Evolutionary conservation across 1,284 basidiomycete genomes (phyloP).

Genomic region (Microbotryum intermedium): DNA sequence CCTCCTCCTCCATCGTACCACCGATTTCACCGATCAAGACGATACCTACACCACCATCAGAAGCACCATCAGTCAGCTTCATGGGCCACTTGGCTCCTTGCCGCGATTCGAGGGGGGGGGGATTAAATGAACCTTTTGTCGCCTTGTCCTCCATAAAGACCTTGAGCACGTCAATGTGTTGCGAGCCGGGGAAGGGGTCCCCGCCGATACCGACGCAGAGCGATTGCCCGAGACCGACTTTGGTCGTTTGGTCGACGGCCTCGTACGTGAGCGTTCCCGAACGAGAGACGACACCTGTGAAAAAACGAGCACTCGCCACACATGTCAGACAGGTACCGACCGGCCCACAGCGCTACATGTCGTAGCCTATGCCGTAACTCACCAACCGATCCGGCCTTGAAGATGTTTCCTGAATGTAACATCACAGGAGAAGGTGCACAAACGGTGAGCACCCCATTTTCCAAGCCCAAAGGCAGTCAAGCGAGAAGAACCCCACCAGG

Average conservation of each 20-base stretch:
- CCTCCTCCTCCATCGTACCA: constrained; percentile 98
- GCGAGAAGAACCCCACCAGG: constrained; percentile 53
- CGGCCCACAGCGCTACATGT: no score
- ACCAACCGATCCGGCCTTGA: constrained; percentile 90
- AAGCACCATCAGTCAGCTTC: neutral
- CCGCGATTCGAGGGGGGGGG: neutral
- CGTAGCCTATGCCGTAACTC: constrained; percentile 27
- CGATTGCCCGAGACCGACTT: constrained; percentile 91
- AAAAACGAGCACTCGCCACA: neutral
- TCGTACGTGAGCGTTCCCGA: constrained; percentile 92
- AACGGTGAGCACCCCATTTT: no score
- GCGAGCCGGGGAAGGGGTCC: constrained; percentile 97
- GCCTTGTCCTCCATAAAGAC: constrained; percentile 88
- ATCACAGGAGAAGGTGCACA: no score
- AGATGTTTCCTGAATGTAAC: constrained; percentile 59
- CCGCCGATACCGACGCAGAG: constrained; percentile 97
- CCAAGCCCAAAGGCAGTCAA: no score
- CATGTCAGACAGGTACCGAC: no score
- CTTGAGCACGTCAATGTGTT: constrained; percentile 92
- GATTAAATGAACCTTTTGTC: constrained; percentile 57
- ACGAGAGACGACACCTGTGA: constrained; percentile 79
- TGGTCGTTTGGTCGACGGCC: constrained; percentile 72
- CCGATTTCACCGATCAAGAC: constrained; percentile 99
- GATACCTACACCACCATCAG: constrained; percentile 53
- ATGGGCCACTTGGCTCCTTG: constrained; percentile 26